phyloP scores from a whole-genome alignment of 2,329 filamentous ascomycete genomes.

The Fusarium marasasianum region DNA sequence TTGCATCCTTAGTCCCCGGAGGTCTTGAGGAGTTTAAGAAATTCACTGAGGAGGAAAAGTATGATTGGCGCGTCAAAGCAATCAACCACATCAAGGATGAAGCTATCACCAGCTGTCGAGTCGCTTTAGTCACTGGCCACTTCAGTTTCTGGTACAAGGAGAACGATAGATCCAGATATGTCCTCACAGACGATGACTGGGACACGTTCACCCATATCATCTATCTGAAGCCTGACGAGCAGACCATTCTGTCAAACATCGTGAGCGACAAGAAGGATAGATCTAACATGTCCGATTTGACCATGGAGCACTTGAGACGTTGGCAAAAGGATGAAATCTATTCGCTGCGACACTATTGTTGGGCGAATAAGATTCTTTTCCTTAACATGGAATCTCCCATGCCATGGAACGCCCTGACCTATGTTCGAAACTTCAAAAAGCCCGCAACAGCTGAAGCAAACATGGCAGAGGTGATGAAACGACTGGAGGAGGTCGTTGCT shows the following conservation, averaged over 20 bases:
- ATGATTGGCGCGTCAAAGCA: conserved; percentile 52
- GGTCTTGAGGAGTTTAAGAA: conserved; percentile 58
- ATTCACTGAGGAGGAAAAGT: conserved; percentile 49
- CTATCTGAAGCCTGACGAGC: conserved; percentile 47
- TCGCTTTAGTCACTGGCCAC: conserved; percentile 64
- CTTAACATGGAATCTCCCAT: too few relatives aligned
- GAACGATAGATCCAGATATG: too few relatives aligned
- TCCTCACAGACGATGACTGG: conserved; percentile 43
- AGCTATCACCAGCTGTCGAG: conserved; percentile 46
- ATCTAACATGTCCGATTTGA: neutral
- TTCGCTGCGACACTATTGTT: too few relatives aligned
- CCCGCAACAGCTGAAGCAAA: conserved; percentile 49
- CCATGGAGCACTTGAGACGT: too few relatives aligned
- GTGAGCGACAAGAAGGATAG: conserved; percentile 44
- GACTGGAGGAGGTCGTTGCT: conserved; percentile 48
- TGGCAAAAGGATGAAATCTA: too few relatives aligned
- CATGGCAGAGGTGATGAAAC: conserved; percentile 37
- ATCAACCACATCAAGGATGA: conserved; percentile 55
- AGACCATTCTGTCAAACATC: neutral
- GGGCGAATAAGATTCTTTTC: too few relatives aligned
- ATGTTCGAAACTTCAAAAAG: neutral
- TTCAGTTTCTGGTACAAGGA: conserved; percentile 61
- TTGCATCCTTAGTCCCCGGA: conserved; percentile 54
- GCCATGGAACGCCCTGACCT: neutral
- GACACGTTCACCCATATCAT: conserved; percentile 65